Base-by-base conservation (phyloP, 2,329 filamentous ascomycete species). In the Tolypocladium ovalisporum region DNA sequence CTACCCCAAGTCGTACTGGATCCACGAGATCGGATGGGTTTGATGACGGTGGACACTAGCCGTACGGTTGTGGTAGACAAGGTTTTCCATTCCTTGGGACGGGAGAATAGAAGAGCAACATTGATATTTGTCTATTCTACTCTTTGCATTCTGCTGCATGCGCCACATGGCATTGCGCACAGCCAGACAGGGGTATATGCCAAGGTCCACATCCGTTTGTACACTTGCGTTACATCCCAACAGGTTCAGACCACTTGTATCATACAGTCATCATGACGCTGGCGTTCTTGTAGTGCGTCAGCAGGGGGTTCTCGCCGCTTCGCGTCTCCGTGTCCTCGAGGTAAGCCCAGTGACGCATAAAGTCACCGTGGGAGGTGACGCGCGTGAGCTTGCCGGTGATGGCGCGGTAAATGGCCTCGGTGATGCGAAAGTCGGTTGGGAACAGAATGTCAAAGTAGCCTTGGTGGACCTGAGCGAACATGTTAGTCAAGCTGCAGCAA, bases 371-470 rank as follows among this genome's bases (percentile, higher is more conserved):
- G 40, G 87, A 85, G 70, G 86, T 82, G 55, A 96, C 89, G 55
- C 88, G 83, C 2, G 92, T 96, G 65, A 97, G 78, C 70, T 95
- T 94, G 36, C 93, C 93, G 0, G 94, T 99, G 65, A 97, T 85
- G 60, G 90, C 90, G 57, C 90, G 86, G 75, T 99, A 99, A 64
- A 97, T 85, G 65, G 90, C 86, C 73, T 97, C 91, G 73, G 94
- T 87, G 63, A 96, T 87, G 61, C 83, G 80, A 70, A 99, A 99
- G 73, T 99, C 88, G 13, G 94, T 99, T 0, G 94, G 94, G 75
- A 99, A 99, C 69, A 99, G 86, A 66, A 99, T 97, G 70, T 99
- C 95, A 69, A 99, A 99, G 74, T 96, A 97, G 52, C 94, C 95
- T 76, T 99, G 95, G 71, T 97, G 92, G 53, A 97, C 90, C 90